phyloP scores from a whole-genome alignment of 805 yeast genomes.

The Teunomyces kruisii region DNA sequence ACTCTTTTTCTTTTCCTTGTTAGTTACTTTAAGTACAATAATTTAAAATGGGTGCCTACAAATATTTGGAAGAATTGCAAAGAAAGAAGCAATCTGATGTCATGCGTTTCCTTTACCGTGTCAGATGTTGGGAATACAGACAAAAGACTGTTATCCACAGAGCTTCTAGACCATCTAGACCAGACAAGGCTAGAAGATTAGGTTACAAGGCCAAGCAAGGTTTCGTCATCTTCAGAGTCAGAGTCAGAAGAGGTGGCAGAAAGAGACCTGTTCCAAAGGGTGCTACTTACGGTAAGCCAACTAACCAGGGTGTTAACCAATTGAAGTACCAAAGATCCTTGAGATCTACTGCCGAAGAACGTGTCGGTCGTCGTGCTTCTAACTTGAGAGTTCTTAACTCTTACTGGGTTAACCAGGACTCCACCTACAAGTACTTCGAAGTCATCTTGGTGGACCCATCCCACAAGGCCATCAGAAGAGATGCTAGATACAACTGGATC shows the following conservation, averaged over 20 bases:
- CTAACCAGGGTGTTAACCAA: constrained; percentile 99
- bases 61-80: constrained; percentile 97
- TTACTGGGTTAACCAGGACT: constrained; percentile 99
- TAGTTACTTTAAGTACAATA: constrained; percentile 10
- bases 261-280: constrained; percentile 99
- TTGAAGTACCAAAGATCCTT: constrained; percentile 98
- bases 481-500: constrained; percentile 99
- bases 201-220: constrained; percentile 99
- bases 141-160: constrained; percentile 98
- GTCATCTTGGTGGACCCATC: constrained; percentile 96
- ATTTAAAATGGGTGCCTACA: constrained; percentile 96
- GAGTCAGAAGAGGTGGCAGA: constrained; percentile 99
- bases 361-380: constrained; percentile 98
- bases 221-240: constrained; percentile 95
- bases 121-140: constrained; percentile 99
- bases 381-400: constrained; percentile 99
- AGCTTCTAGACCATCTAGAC: constrained; percentile 97
- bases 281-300: constrained; percentile 99
- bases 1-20: constrained; percentile 9
- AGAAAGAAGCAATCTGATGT: constrained; percentile 99
- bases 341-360: constrained; percentile 99
- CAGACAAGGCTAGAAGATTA: constrained; percentile 99
- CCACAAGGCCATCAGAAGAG: constrained; percentile 99
- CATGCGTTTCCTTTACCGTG: constrained; percentile 96
- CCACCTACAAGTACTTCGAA: constrained; percentile 99